A percentile compares a stretch with the other conserved stretches of the same genome.
Evolutionary conservation across 1,139 yeast genomes (phyloP).

Genomic region (Suhomyces yuchorum): DNA sequence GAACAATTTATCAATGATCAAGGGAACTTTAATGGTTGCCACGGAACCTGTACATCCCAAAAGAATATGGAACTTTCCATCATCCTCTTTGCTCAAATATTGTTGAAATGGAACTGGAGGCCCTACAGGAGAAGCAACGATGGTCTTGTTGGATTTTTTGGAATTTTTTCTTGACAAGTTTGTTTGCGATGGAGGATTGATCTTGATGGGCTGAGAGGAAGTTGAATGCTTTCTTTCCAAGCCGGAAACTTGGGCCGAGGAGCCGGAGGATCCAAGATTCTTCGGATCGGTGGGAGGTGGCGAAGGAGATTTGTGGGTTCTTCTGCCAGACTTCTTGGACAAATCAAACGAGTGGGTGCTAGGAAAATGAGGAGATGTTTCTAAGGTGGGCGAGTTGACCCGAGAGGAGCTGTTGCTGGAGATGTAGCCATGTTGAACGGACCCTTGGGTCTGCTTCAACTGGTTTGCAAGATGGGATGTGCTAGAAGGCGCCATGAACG

Average conservation of each 20-base stretch:
- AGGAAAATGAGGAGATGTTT: slow-evolving; percentile 12
- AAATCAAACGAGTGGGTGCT: slow-evolving; percentile 8
- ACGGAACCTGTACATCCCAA: slow-evolving; percentile 96
- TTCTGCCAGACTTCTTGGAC: slow-evolving; percentile 11
- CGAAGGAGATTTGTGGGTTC: slow-evolving; percentile 13
- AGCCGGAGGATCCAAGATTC: not conserved
- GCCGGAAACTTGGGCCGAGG: not conserved
- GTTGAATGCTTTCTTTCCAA: slow-evolving; percentile 14
- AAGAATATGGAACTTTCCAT: slow-evolving; percentile 79
- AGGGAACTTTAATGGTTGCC: slow-evolving; percentile 90
- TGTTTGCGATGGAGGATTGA: slow-evolving; percentile 1
- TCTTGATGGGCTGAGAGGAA: slow-evolving; percentile 10
- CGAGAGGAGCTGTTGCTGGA: slow-evolving; percentile 16
- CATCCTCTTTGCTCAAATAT: slow-evolving; percentile 70
- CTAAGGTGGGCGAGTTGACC: slow-evolving; percentile 17
- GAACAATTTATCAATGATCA: slow-evolving; percentile 78
- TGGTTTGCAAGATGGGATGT: slow-evolving; percentile 7
- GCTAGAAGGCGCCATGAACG: slow-evolving; percentile 16
- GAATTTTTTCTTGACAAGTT: slow-evolving; percentile 12
- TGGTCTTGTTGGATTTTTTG: slow-evolving; percentile 26
- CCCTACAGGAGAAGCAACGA: slow-evolving; percentile 59
- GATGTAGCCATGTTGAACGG: slow-evolving; percentile 10
- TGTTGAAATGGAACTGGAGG: slow-evolving; percentile 77
- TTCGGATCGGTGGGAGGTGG: slow-evolving; percentile 12
- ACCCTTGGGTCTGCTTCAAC: slow-evolving; percentile 7